phyloP scores from a whole-genome alignment of 345 rosid genomes.

The Erysimum cheiranthoides region DNA sequence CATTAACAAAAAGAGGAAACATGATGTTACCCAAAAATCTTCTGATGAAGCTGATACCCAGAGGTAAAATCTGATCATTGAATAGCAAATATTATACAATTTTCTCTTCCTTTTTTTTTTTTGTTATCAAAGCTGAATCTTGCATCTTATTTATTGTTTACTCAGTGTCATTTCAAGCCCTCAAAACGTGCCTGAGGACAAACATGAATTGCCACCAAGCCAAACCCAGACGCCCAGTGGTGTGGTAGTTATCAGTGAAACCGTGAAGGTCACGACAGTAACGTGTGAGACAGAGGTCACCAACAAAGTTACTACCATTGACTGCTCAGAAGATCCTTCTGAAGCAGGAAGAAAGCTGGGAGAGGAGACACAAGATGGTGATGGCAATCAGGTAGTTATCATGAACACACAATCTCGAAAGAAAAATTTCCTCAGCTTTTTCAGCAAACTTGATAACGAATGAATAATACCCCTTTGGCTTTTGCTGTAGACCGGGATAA shows the following conservation, averaged over 20 bases:
- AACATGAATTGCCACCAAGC: slow-evolving; percentile 48
- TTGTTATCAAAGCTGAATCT: slow-evolving; percentile 4
- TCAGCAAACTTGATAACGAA: neutral
- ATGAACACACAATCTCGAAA: neutral
- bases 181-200: slow-evolving; percentile 48
- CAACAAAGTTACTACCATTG: slow-evolving; percentile 43
- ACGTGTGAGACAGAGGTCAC: slow-evolving; percentile 46
- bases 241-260: slow-evolving; percentile 55
- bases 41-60: slow-evolving; percentile 48
- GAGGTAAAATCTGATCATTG: slow-evolving; percentile 47
- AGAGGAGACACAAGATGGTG: slow-evolving; percentile 28
- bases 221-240: slow-evolving; percentile 42
- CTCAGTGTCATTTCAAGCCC: slow-evolving; percentile 50
- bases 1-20: slow-evolving; percentile 66
- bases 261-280: slow-evolving; percentile 56
- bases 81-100: neutral
- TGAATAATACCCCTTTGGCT: neutral
- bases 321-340: slow-evolving; percentile 41
- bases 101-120: neutral
- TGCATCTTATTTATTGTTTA: neutral
- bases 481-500: slow-evolving; percentile 12
- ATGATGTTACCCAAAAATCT: slow-evolving; percentile 43
- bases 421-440: neutral
- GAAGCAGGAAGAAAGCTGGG: slow-evolving; percentile 35
- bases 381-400: slow-evolving; percentile 35